Evolutionary conservation across 306 rosid species (phyloP).

Genomic region (Chamaecrista fasciculata): DNA sequence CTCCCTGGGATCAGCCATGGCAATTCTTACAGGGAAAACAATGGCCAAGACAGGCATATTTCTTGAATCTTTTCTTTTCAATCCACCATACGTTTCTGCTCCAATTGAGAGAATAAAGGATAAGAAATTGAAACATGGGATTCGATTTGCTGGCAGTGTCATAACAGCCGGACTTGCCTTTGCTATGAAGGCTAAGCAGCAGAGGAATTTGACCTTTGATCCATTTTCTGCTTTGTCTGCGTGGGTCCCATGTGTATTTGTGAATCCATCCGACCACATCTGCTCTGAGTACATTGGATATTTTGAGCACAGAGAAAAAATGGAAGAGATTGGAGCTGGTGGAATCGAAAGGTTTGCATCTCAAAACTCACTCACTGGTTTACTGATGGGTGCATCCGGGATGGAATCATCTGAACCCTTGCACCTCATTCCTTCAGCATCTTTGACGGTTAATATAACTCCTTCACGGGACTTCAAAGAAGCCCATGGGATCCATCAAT

Average conservation of each 20-base stretch:
- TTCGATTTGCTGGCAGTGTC: constrained; percentile 76
- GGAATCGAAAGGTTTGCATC: constrained; percentile 81
- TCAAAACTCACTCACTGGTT: constrained; percentile 72
- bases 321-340: constrained; percentile 85
- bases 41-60: constrained; percentile 63
- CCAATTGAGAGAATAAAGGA: constrained; percentile 79
- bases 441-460: constrained; percentile 44
- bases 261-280: constrained; percentile 70
- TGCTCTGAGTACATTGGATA: constrained; percentile 89
- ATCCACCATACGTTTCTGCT: constrained; percentile 78
- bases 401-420: constrained; percentile 65
- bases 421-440: constrained; percentile 93
- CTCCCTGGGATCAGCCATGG: constrained; percentile 90
- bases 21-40: constrained; percentile 82
- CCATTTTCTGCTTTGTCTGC: constrained; percentile 61
- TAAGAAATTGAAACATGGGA: constrained; percentile 73
- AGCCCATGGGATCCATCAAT: constrained; percentile 97
- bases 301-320: constrained; percentile 82
- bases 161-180: constrained; percentile 81
- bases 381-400: constrained; percentile 69
- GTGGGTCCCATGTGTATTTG: constrained; percentile 79
- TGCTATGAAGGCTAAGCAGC: constrained; percentile 62
- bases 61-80: constrained; percentile 73
- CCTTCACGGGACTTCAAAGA: constrained; percentile 63
- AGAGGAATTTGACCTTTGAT: constrained; percentile 35